These are phyloP conservation scores for Plasmopara viticola DNA, from an alignment of 352 stramenopile genomes.

Conservation along the genomic window DNA sequence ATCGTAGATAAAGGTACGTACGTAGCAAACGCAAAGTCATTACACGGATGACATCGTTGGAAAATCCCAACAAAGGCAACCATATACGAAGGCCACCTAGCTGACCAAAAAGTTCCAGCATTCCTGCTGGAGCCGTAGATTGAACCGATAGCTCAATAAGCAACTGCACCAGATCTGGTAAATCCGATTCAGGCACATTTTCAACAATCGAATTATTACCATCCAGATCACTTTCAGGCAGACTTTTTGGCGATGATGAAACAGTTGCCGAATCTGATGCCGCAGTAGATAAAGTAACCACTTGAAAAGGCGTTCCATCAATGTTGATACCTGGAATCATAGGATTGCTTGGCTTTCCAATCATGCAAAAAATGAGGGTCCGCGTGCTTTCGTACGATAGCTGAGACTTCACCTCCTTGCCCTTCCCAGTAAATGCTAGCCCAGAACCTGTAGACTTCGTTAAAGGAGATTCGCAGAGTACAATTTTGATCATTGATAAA, in stretches of 20 bases:
- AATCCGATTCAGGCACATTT: conserved; percentile 63
- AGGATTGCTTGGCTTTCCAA: conserved; percentile 71
- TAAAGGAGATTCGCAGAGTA: conserved; percentile 64
- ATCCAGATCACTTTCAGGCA: conserved; percentile 62
- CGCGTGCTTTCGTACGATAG: conserved; percentile 79
- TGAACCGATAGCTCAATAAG: conserved; percentile 75
- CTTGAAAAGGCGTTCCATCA: conserved; percentile 54
- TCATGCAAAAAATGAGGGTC: conserved; percentile 83
- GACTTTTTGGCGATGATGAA: conserved; percentile 30
- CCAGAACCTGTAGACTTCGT: conserved; percentile 45
- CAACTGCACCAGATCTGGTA: conserved; percentile 70
- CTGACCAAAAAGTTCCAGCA: conserved; percentile 69
- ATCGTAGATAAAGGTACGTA: conserved; percentile 77
- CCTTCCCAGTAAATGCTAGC: conserved; percentile 46
- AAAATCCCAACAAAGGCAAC: conserved; percentile 72
- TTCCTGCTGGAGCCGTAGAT: conserved; percentile 54
- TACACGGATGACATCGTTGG: conserved; percentile 61
- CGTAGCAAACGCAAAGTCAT: conserved; percentile 76
- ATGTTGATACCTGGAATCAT: conserved; percentile 59
- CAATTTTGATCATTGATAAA: conserved; percentile 70
- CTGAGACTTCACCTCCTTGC: conserved; percentile 62
- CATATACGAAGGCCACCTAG: conserved; percentile 76
- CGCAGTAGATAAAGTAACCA: conserved; percentile 29
- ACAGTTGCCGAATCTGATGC: conserved; percentile 39
- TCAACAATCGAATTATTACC: conserved; percentile 55